Conservation (phyloP, 2,329 filamentous ascomycete genomes). For the Chrysoporthe deuterocubensis region DNA sequence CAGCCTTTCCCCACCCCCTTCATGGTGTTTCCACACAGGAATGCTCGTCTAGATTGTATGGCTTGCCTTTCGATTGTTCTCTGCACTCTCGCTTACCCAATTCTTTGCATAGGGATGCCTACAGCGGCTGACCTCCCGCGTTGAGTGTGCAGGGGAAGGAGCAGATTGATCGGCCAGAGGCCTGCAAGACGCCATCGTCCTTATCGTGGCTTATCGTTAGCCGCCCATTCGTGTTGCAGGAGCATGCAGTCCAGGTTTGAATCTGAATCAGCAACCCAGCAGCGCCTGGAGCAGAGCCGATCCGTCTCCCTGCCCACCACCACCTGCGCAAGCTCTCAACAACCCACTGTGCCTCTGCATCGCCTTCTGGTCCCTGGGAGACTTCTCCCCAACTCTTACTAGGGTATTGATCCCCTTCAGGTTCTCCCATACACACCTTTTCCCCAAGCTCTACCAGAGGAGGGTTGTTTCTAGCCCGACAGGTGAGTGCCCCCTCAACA, state of each 20-base stretch:
- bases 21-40: too few species aligned
- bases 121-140: too few species aligned
- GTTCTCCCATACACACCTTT: not conserved
- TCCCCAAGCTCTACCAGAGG: not conserved
- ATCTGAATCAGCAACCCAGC: constrained; percentile 7
- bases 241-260: constrained; percentile 2
- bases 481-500: not conserved
- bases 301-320: not conserved
- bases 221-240: not conserved
- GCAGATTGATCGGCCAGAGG: not conserved
- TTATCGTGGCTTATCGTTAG: constrained; percentile 6
- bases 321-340: not conserved
- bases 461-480: not conserved
- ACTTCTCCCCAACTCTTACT: not conserved
- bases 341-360: not conserved
- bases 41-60: too few species aligned
- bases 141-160: not conserved
- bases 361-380: not conserved
- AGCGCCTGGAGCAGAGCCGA: not conserved
- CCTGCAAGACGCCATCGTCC: not conserved
- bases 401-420: not conserved
- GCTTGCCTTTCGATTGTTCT: too few species aligned
- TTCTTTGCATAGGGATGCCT: not conserved
- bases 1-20: too few species aligned
- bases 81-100: too few species aligned